Evolutionary conservation across 768 basidiomycete genomes (phyloP).

Genomic region (Sistotremastrum suecicum): DNA sequence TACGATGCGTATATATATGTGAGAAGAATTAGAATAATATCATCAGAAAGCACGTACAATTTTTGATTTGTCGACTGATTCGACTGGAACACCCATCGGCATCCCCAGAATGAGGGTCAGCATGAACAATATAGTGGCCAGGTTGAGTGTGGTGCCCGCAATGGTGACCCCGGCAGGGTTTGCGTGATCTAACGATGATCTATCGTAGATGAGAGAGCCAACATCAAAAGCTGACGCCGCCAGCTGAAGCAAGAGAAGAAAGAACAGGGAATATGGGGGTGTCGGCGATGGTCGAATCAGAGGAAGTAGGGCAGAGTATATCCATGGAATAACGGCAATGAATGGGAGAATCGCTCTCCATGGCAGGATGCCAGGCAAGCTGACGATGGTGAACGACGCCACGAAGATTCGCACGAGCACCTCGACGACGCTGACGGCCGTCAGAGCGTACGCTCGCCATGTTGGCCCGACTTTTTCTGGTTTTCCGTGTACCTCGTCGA

Average conservation of each 20-base stretch:
- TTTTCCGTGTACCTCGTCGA: no score
- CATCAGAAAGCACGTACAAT: conserved; percentile 34
- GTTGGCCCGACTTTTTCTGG: conserved; percentile 22
- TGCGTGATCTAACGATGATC: conserved; percentile 27
- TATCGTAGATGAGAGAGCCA: conserved; percentile 40
- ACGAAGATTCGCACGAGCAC: conserved; percentile 44
- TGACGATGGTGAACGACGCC: conserved; percentile 37
- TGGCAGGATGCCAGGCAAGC: conserved; percentile 13
- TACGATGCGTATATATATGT: conserved; percentile 10
- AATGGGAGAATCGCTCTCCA: conserved; percentile 29
- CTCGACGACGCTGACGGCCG: conserved; percentile 40
- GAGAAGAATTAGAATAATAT: neutral
- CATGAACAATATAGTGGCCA: conserved; percentile 28
- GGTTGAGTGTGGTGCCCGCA: conserved; percentile 22
- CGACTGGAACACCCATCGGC: conserved; percentile 55
- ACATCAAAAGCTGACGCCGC: conserved; percentile 31
- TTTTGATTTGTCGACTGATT: conserved; percentile 32
- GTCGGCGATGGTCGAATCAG: conserved; percentile 39
- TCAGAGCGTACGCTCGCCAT: conserved; percentile 49
- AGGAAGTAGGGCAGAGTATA: conserved; percentile 48
- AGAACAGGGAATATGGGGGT: conserved; percentile 48
- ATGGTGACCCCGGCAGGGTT: conserved; percentile 22
- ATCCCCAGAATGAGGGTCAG: conserved; percentile 39
- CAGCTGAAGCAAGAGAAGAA: conserved; percentile 38
- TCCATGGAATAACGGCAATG: conserved; percentile 43